These are phyloP conservation scores for Lentinula lateritia DNA, from an alignment of 768 basidiomycete species.

Conservation along the genomic window DNA sequence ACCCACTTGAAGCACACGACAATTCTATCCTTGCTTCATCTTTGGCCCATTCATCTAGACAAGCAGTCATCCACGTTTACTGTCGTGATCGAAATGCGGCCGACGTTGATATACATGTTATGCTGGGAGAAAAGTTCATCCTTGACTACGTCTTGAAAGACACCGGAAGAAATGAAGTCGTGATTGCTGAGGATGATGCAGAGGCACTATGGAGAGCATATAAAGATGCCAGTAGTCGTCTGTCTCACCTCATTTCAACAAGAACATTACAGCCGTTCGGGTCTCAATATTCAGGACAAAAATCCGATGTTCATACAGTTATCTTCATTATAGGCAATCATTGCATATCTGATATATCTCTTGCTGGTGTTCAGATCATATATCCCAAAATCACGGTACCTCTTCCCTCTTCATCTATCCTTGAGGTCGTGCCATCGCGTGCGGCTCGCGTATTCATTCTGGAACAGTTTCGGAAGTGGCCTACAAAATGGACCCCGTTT, in stretches of 20 bases:
- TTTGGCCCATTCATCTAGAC: background rate
- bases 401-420: constrained; percentile 33
- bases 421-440: constrained; percentile 38
- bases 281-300: background rate
- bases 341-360: background rate
- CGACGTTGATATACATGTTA: background rate
- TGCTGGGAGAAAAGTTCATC: background rate
- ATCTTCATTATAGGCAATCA: background rate
- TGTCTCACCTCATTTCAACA: background rate
- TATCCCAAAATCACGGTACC: background rate
- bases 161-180: background rate
- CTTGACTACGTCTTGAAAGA: background rate
- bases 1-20: background rate
- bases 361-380: background rate
- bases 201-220: background rate
- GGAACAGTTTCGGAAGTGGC: constrained; percentile 51
- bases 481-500: constrained; percentile 57
- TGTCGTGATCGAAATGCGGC: background rate
- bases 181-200: background rate
- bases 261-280: background rate
- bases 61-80: background rate
- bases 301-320: background rate
- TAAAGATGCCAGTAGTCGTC: background rate
- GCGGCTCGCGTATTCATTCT: constrained; percentile 49
- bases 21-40: background rate